phyloP scores from a whole-genome alignment of 1,139 yeast genomes.

The Trichomonascaceae sp. region DNA sequence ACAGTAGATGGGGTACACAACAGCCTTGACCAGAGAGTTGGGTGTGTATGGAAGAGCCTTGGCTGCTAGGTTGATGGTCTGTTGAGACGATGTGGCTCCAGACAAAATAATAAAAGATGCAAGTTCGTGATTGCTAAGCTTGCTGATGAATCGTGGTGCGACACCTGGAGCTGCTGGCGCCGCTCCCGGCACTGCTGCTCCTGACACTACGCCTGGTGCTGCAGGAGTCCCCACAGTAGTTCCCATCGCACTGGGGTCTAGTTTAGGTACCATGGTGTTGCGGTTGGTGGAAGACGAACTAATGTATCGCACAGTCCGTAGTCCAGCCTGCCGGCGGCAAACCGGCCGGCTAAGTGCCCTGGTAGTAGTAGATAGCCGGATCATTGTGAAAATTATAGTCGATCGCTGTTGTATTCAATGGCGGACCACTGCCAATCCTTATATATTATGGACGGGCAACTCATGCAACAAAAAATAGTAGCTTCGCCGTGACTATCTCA shows the following conservation, averaged over 20 bases:
- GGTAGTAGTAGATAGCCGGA: too few species aligned
- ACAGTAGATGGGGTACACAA: conserved; percentile 75
- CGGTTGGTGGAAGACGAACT: not conserved
- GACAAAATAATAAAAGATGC: conserved; percentile 21
- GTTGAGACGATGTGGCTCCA: conserved; percentile 22
- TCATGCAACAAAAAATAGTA: too few species aligned
- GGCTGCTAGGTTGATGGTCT: conserved; percentile 22
- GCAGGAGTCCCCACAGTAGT: not conserved
- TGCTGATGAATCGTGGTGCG: conserved; percentile 11
- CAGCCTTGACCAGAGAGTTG: conserved; percentile 48
- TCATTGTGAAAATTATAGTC: too few species aligned
- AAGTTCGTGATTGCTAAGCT: conserved; percentile 13
- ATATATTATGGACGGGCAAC: too few species aligned
- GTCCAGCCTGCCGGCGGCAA: too few species aligned
- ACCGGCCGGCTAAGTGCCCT: too few species aligned
- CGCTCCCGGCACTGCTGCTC: not conserved
- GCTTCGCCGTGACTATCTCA: too few species aligned
- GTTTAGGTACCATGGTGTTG: not conserved
- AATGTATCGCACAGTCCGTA: too few species aligned
- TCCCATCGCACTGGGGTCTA: not conserved
- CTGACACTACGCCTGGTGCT: not conserved
- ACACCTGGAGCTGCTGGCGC: not conserved
- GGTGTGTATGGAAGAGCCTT: conserved; percentile 38
- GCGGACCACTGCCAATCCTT: too few species aligned
- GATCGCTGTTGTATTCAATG: too few species aligned